phyloP scores from a whole-genome alignment of 306 rosid species.

The Hippophae tibetana region DNA sequence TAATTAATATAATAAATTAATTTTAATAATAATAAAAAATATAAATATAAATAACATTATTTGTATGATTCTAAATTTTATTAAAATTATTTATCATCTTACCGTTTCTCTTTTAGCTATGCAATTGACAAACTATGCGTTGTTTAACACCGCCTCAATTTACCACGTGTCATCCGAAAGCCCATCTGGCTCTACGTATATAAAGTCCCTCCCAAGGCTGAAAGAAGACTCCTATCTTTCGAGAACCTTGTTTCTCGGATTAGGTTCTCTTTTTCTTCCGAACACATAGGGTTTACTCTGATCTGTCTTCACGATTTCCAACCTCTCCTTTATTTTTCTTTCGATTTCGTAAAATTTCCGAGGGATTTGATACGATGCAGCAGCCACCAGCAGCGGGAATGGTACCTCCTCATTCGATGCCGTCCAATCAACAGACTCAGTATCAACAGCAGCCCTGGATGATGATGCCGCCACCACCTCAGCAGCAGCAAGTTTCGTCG shows the following conservation, averaged over 20 bases:
- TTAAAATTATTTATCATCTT: too few relatives aligned
- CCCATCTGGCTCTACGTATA: not conserved
- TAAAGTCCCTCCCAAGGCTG: not conserved
- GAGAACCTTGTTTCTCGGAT: not conserved
- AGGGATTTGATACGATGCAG: conserved; percentile 28
- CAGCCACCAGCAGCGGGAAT: conserved; percentile 32
- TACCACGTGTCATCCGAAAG: conserved; percentile 15
- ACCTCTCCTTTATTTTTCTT: not conserved
- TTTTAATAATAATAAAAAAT: too few relatives aligned
- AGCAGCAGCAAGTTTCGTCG: conserved; percentile 12
- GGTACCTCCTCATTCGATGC: conserved; percentile 18
- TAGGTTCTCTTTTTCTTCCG: conserved; percentile 5
- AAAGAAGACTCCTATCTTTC: not conserved
- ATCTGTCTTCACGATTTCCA: not conserved
- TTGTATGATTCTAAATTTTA: too few relatives aligned
- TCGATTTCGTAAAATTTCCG: not conserved
- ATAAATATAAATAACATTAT: too few relatives aligned
- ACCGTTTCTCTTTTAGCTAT: too few relatives aligned
- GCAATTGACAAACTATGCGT: too few relatives aligned
- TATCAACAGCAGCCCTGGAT: conserved; percentile 41
- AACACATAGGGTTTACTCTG: not conserved
- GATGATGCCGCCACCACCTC: conserved; percentile 29
- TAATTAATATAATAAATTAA: too few relatives aligned
- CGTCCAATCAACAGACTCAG: conserved; percentile 20
- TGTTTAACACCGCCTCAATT: too few relatives aligned